Conservation (phyloP, 2,329 filamentous ascomycete species). For the Fusarium domesticum region DNA sequence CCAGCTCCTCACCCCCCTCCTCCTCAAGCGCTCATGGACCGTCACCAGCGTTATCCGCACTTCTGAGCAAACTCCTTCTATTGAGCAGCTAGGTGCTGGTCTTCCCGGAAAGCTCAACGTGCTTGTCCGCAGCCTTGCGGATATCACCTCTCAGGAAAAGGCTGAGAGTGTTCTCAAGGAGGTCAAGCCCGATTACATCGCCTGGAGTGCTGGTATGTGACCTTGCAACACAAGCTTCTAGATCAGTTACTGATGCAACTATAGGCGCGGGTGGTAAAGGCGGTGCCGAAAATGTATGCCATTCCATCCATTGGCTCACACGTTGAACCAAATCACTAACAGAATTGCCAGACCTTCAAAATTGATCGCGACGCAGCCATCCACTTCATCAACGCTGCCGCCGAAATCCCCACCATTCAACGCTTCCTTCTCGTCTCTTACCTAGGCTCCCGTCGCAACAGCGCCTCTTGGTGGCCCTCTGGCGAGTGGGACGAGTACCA, state of each 20-base stretch:
- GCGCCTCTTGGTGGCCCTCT: conserved; percentile 55
- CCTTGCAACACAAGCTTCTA: not conserved
- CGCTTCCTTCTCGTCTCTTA: conserved; percentile 66
- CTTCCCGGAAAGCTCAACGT: conserved; percentile 64
- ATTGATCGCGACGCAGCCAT: conserved; percentile 64
- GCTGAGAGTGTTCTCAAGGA: conserved; percentile 61
- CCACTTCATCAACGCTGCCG: conserved; percentile 59
- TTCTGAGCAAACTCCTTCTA: conserved; percentile 61
- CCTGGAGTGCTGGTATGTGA: conserved; percentile 64
- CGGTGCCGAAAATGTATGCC: conserved; percentile 46
- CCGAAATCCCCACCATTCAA: conserved; percentile 50
- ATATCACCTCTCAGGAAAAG: conserved; percentile 60
- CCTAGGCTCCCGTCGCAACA: conserved; percentile 49
- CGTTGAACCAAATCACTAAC: conserved; percentile 11
- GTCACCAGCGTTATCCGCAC: conserved; percentile 77
- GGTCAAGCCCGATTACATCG: conserved; percentile 62
- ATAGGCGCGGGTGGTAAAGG: conserved; percentile 58
- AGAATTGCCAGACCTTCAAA: conserved; percentile 45
- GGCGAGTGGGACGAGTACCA: conserved; percentile 48
- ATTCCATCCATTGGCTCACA: not conserved
- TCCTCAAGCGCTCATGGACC: conserved; percentile 70
- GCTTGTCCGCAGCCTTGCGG: conserved; percentile 67
- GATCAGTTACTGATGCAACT: not conserved
- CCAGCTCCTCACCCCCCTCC: conserved; percentile 70
- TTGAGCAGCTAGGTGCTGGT: conserved; percentile 58